Percentiles rank a stretch among this genome's conserved stretches.
phyloP scores from a whole-genome alignment of 2,329 filamentous ascomycete species.

The Chrysoporthe cubensis region DNA sequence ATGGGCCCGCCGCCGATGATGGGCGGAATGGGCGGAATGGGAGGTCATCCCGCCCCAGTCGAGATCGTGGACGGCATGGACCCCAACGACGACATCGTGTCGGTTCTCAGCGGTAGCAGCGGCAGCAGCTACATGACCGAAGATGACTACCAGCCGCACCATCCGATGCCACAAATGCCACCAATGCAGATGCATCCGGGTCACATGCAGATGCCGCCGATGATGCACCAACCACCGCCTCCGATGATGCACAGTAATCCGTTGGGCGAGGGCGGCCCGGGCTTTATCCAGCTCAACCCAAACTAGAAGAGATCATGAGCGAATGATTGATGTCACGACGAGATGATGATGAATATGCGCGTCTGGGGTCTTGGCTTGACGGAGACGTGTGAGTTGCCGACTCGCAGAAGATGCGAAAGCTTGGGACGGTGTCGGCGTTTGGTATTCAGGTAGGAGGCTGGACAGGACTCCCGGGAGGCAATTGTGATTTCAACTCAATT shows the following conservation, averaged over 20 bases:
- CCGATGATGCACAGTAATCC: background rate
- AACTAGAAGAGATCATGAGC: background rate
- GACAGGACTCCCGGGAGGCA: constrained; percentile 3
- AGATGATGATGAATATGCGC: background rate
- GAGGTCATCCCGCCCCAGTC: constrained; percentile 2
- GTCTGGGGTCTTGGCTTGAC: background rate
- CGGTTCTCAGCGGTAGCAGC: background rate
- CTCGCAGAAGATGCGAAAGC: background rate
- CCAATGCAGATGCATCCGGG: background rate
- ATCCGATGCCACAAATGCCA: constrained; percentile 4
- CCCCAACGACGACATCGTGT: constrained; percentile 1
- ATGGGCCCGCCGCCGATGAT: constrained; percentile 11
- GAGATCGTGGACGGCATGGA: constrained; percentile 15
- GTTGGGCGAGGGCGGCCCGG: background rate
- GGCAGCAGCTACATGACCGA: constrained; percentile 1
- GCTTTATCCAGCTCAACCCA: constrained; percentile 7
- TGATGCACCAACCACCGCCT: constrained; percentile 4
- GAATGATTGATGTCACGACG: background rate
- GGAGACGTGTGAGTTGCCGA: background rate
- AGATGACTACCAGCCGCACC: background rate
- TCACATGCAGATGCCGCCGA: constrained; percentile 13
- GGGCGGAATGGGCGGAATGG: background rate
- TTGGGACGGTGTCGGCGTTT: constrained; percentile 2
- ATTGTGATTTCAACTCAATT: background rate
- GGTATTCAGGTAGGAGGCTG: background rate